Base-by-base conservation (phyloP, 2,329 filamentous ascomycete genomes). In the Davidsoniella neocaledoniae region DNA sequence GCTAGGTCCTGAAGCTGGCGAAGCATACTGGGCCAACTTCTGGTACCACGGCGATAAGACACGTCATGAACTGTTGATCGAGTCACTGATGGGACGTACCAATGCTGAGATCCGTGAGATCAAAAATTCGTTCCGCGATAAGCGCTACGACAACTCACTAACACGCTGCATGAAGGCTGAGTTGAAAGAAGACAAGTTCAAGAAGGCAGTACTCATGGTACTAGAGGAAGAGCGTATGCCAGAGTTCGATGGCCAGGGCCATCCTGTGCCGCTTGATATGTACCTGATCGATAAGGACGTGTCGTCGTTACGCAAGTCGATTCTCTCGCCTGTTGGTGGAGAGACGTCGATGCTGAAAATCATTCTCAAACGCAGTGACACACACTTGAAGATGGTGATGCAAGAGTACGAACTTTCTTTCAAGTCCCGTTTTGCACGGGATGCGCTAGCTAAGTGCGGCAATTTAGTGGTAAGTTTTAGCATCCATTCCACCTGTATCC, bases 1-100 rank as follows among this genome's bases (percentile, higher is more conserved):
- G 0, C 74, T 96, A 0, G 91, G 91, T 8, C 75, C 76, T 48
- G 96, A 87, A 81, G 91, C 95, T 66, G 82, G 80, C 57, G 91
- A 98, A 63, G 86, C 86, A 0, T 94, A 94, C 70, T 98, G 91
- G 88, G 87, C 90, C 53, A 96, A 95, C 63, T 94, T 86, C 64
- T 96, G 87, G 81, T 96, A 95, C 66, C 90, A 95, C 61, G 81
- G 81, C 37, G 83, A 90, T 63, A 84, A 81, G 58, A 85, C 81
- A 6, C 76, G 86, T 2, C 78, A 88, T 5, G 90, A 96, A 64
- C 72, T 98, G 36, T 74, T 98, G 48, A 95, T 96, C 58, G 91
- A 98, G 65, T 78, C 81, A 5, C 73, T 98, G 17, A 94, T 95
- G 79, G 91, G 91, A 0, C 78, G 88, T 5, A 79, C 79, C 25